These are phyloP conservation scores for Aspergillus piperis DNA, from an alignment of 2,329 filamentous ascomycete species.

Conservation along the genomic window DNA sequence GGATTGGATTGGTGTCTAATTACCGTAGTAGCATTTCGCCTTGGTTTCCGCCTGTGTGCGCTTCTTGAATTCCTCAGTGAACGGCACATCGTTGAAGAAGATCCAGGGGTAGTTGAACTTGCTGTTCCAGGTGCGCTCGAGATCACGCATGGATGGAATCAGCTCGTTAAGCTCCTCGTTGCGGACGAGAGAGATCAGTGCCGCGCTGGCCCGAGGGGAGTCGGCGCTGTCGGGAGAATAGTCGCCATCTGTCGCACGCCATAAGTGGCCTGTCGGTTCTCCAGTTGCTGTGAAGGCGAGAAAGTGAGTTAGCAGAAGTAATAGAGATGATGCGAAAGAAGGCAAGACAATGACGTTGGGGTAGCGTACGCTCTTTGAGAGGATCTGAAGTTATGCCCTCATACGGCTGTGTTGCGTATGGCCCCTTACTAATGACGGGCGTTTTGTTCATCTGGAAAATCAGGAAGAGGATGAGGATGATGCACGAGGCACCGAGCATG, in stretches of 20 bases:
- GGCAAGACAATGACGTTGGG: neutral
- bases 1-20: neutral
- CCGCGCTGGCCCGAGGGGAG: conserved; percentile 87
- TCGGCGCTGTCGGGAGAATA: conserved; percentile 76
- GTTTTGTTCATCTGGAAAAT: conserved; percentile 71
- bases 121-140: conserved; percentile 93
- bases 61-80: conserved; percentile 88
- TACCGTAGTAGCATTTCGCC: conserved; percentile 83
- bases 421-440: conserved; percentile 37
- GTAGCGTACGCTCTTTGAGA: conserved; percentile 74
- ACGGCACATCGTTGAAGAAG: conserved; percentile 96
- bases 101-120: conserved; percentile 99
- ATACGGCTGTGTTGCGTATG: conserved; percentile 40
- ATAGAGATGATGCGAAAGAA: neutral
- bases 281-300: conserved; percentile 63
- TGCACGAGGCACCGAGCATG: conserved; percentile 70
- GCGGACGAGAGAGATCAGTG: conserved; percentile 84
- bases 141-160: conserved; percentile 82
- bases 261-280: conserved; percentile 77
- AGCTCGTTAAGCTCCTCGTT: conserved; percentile 86
- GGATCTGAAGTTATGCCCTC: conserved; percentile 75
- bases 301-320: conserved; percentile 16
- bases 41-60: conserved; percentile 80
- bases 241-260: conserved; percentile 69
- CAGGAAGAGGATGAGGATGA: conserved; percentile 76